phyloP scores from a whole-genome alignment of 2,329 filamentous ascomycete genomes.

The Bipolaris zeicola region DNA sequence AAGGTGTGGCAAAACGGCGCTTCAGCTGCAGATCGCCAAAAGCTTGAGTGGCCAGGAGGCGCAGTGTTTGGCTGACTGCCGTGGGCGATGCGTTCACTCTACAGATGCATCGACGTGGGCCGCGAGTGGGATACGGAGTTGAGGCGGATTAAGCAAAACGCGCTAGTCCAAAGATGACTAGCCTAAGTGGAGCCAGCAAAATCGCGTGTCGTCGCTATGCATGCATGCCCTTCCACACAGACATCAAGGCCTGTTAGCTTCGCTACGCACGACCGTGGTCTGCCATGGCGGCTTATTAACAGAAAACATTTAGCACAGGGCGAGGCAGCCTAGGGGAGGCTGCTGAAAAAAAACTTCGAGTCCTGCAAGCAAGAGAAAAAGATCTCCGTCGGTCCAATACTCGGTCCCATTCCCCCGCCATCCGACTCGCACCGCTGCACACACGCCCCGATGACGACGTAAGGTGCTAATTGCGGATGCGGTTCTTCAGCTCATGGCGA shows the following conservation, averaged over 20 bases:
- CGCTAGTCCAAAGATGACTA: slow-evolving; percentile 3
- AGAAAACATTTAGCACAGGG: slow-evolving; percentile 28
- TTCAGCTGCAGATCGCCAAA: slow-evolving; percentile 8
- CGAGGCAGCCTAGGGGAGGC: slow-evolving; percentile 14
- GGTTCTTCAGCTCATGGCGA: slow-evolving; percentile 26
- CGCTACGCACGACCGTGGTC: slow-evolving; percentile 21
- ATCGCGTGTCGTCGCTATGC: slow-evolving; percentile 27
- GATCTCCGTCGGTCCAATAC: slow-evolving; percentile 33
- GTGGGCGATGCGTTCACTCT: slow-evolving; percentile 15
- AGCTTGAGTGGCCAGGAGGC: slow-evolving; percentile 15
- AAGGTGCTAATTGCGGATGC: slow-evolving; percentile 30
- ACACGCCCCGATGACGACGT: slow-evolving; percentile 42
- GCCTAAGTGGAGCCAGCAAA: slow-evolving; percentile 24
- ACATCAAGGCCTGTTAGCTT: slow-evolving; percentile 31
- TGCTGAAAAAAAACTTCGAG: slow-evolving; percentile 23
- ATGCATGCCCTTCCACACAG: slow-evolving; percentile 29
- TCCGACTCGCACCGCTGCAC: slow-evolving; percentile 37
- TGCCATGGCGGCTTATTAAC: slow-evolving; percentile 31
- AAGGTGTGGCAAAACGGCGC: slow-evolving; percentile 16
- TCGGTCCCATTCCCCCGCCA: slow-evolving; percentile 42
- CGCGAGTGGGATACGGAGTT: slow-evolving; percentile 4
- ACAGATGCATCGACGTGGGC: slow-evolving; percentile 10
- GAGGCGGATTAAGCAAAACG: slow-evolving; percentile 16
- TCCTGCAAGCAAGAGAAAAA: slow-evolving; percentile 18
- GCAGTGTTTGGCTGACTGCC: slow-evolving; percentile 3